Percentiles rank a stretch among this genome's conserved stretches.
These are phyloP conservation scores for Diatrype stigma DNA, from an alignment of 2,329 filamentous ascomycete species.

Conservation along the genomic window DNA sequence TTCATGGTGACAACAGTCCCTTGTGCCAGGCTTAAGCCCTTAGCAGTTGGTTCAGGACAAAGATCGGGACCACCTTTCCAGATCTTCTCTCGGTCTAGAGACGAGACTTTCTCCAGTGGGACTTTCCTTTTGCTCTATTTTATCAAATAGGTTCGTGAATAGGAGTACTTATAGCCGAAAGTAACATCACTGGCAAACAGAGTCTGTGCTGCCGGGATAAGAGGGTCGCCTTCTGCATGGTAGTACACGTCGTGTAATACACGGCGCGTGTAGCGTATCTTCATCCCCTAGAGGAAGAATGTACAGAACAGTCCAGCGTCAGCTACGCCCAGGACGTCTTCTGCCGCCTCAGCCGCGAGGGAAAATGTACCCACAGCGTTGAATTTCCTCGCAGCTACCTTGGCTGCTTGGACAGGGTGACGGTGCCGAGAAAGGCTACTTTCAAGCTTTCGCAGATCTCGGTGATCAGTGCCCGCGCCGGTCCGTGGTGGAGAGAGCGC, in stretches of 20 bases:
- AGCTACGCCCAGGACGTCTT: constrained; percentile 43
- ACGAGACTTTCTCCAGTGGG: constrained; percentile 32
- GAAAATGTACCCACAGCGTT: constrained; percentile 54
- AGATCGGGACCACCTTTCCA: constrained; percentile 38
- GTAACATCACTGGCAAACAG: constrained; percentile 55
- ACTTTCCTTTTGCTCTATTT: constrained; percentile 48
- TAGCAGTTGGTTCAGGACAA: constrained; percentile 37
- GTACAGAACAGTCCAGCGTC: constrained; percentile 54
- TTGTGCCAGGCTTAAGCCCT: constrained; percentile 25
- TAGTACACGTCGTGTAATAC: constrained; percentile 57
- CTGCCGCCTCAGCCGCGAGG: constrained; percentile 47
- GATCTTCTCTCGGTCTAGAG: constrained; percentile 45
- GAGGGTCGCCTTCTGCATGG: constrained; percentile 44
- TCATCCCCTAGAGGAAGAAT: constrained; percentile 56
- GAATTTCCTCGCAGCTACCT: constrained; percentile 53
- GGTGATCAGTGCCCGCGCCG: constrained; percentile 42
- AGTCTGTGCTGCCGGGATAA: constrained; percentile 49
- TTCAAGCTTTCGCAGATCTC: constrained; percentile 51
- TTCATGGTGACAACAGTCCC: constrained; percentile 47
- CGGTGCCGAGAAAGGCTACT: constrained; percentile 34
- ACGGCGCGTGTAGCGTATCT: constrained; percentile 53
- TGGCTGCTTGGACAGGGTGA: constrained; percentile 45
- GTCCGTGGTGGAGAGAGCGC: constrained; percentile 46
- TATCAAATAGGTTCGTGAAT: constrained; percentile 47
- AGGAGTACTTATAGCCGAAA: constrained; percentile 53